Evolutionary conservation across 257 asterid species (phyloP).

Genomic region (Solanum medicagineum): DNA sequence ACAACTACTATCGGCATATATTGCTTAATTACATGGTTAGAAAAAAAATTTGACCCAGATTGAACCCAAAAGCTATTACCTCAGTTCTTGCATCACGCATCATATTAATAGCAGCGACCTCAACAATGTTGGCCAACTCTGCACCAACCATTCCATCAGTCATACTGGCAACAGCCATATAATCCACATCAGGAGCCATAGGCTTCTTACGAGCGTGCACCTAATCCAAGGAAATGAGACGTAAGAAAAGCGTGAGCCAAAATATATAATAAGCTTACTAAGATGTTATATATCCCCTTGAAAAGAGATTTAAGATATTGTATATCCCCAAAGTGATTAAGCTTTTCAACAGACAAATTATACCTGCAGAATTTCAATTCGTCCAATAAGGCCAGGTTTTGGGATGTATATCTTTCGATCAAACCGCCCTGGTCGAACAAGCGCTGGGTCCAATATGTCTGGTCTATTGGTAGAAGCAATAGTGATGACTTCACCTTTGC

Average conservation of each 20-base stretch:
- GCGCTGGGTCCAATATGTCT: constrained; percentile 95
- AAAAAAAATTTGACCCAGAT: neutral
- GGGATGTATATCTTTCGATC: constrained; percentile 87
- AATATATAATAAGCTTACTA: neutral
- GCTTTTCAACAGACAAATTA: neutral
- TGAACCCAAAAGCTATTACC: constrained; percentile 32
- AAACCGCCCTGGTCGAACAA: constrained; percentile 94
- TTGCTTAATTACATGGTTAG: neutral
- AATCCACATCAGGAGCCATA: constrained; percentile 87
- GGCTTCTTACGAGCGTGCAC: constrained; percentile 96
- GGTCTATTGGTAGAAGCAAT: constrained; percentile 98
- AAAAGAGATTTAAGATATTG: neutral
- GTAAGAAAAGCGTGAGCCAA: neutral
- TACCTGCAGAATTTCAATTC: constrained; percentile 77
- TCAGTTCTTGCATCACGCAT: constrained; percentile 87
- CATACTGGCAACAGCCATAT: constrained; percentile 73
- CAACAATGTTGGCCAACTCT: constrained; percentile 89
- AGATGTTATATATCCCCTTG: neutral
- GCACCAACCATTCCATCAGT: constrained; percentile 98
- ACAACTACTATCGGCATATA: neutral
- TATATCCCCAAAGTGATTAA: neutral
- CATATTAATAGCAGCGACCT: constrained; percentile 93
- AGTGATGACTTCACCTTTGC: constrained; percentile 92
- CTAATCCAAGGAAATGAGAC: constrained; percentile 19
- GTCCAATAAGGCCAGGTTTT: constrained; percentile 87